Evolutionary conservation across 805 yeast genomes (phyloP), one percentile per base, ranked within the genome.

Genomic region (Starmerella bombi): DNA sequence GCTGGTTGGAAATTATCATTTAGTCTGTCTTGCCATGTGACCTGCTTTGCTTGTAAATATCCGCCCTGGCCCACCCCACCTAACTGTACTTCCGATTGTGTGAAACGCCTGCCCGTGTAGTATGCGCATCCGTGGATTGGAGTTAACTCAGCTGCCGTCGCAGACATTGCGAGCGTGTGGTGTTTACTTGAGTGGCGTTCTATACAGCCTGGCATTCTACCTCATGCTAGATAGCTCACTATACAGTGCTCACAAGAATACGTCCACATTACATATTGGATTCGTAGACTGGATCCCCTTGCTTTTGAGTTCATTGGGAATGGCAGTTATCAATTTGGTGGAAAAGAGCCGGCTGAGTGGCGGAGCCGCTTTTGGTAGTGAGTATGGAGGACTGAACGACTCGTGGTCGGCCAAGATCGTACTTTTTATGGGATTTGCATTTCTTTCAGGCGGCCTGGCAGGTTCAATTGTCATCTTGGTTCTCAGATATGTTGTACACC

Each of bases 281-380:
- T 82, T 88, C 56, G 78, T 83, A 31, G 98, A 88, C 62, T 88
- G 98, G 98, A 74, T 91, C 38, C 98, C 98, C 3, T 75, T 81
- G 49, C 70, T 88, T 22, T 80, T 95, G 50, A 77, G 93, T 5
- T 74, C 93, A 0, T 59, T 85, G 27, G 98, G 98, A 2, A 86
- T 86, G 83, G 64, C 86, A 32, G 77, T 85, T 34, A 63, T 80
- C 48, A 80, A 78, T 51, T 70, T 79, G 23, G 77, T 80, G 32
- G 86, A 79, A 51, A 79, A 79, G 57, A 64, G 75, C 31, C 72
- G 74, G 40, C 65, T 76, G 32, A 50, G 49, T 9, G 52, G 60
- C 16, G 31, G 31, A 10, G 67, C 65, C 27, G 64, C 68, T 18
- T 60, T 58, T 41, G 63, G 65, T 18, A 48, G 50, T 16, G 55